Conservation (phyloP, 345 rosid genomes). For the Euphorbia lathyris region DNA sequence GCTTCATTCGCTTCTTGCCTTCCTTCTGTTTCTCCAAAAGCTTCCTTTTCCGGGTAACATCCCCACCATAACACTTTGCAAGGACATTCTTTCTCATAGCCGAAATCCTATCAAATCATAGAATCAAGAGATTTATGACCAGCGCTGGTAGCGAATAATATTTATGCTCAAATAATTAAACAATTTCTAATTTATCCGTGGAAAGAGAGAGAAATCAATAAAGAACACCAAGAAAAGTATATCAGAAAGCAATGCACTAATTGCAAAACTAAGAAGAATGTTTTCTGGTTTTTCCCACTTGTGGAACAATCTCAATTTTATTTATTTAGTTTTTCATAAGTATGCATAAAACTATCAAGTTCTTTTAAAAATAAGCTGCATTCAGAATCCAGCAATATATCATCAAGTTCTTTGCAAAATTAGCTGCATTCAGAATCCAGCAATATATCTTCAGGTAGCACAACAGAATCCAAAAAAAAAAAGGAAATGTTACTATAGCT, state of each 20-base stretch:
- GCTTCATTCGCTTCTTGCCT: conserved; percentile 97
- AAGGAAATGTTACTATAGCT: too few relatives aligned
- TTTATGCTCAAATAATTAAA: background rate
- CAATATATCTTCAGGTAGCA: too few relatives aligned
- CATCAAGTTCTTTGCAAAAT: too few relatives aligned
- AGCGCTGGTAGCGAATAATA: background rate
- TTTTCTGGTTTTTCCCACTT: background rate
- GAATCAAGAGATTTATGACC: background rate
- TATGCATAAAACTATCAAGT: background rate
- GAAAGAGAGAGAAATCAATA: background rate
- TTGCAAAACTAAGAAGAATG: too few relatives aligned
- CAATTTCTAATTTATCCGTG: too few relatives aligned
- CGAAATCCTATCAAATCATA: conserved; percentile 48
- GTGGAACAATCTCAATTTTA: background rate
- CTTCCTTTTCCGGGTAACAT: conserved; percentile 84
- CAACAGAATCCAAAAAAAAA: background rate
- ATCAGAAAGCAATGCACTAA: background rate
- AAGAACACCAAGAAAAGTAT: background rate
- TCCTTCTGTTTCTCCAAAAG: conserved; percentile 94
- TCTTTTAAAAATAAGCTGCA: too few relatives aligned
- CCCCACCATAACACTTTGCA: conserved; percentile 98
- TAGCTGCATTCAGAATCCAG: background rate
- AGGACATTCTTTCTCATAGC: conserved; percentile 98
- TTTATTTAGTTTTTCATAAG: background rate
- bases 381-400: too few relatives aligned